These are phyloP conservation scores for Acanthochlamys bracteata DNA, from an alignment of 106 monocot genomes.

Conservation along the genomic window DNA sequence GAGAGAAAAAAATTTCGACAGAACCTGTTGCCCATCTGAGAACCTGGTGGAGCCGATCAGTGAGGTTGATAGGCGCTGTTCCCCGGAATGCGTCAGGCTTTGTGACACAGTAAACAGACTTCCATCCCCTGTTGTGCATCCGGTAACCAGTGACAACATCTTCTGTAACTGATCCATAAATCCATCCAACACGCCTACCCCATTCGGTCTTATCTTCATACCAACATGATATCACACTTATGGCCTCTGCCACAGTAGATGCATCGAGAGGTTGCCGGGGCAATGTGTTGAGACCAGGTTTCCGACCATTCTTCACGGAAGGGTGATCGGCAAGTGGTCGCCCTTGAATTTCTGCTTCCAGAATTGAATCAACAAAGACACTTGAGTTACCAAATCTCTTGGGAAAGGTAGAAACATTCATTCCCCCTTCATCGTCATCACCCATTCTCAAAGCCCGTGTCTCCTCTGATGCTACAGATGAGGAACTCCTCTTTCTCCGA, in stretches of 20 bases:
- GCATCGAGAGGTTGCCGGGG: conserved; percentile 62
- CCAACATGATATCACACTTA: conserved; percentile 70
- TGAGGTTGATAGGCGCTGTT: conserved; percentile 89
- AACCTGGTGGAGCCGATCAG: conserved; percentile 74
- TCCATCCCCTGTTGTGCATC: conserved; percentile 82
- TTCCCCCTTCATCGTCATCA: conserved; percentile 49
- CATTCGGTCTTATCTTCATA: conserved; percentile 85
- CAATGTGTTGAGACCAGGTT: conserved; percentile 40
- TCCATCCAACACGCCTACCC: conserved; percentile 72
- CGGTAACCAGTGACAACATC: conserved; percentile 91
- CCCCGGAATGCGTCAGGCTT: conserved; percentile 95
- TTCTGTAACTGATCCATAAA: conserved; percentile 77
- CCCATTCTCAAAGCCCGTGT: conserved; percentile 55
- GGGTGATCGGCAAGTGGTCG: conserved; percentile 72
- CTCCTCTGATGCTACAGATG: conserved; percentile 27
- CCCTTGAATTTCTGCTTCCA: conserved; percentile 63
- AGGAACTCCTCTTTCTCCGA: conserved; percentile 15
- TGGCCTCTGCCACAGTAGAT: conserved; percentile 68
- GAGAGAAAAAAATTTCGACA: conserved; percentile 81
- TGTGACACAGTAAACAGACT: conserved; percentile 80
- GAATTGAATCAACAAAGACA: conserved; percentile 59
- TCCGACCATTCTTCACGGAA: conserved; percentile 52
- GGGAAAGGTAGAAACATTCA: conserved; percentile 51
- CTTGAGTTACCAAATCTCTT: conserved; percentile 87
- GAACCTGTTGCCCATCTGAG: conserved; percentile 80